Evolutionary conservation across 768 basidiomycete genomes (phyloP).

Genomic region (Erythrobasidium yunnanense): DNA sequence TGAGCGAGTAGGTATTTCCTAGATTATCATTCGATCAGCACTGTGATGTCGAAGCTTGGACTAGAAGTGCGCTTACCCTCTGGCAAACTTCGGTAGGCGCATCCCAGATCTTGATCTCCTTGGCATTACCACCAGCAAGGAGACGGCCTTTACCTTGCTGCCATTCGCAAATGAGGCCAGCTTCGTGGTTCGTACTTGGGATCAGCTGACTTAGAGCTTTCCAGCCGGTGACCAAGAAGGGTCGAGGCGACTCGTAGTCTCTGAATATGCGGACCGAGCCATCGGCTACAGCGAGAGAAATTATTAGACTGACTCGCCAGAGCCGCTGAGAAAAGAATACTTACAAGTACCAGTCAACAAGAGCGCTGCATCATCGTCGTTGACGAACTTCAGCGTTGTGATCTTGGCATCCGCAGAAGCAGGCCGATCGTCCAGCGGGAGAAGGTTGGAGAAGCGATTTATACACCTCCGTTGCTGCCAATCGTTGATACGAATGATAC

Average conservation of each 20-base stretch:
- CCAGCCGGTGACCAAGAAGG: conserved; percentile 89
- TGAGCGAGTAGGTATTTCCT: conserved; percentile 83
- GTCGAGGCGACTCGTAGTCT: conserved; percentile 69
- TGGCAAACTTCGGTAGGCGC: conserved; percentile 71
- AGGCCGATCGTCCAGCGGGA: conserved; percentile 48
- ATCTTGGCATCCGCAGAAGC: conserved; percentile 55
- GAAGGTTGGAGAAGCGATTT: conserved; percentile 79
- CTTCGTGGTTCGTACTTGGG: conserved; percentile 51
- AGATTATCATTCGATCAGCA: background rate
- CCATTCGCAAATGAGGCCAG: conserved; percentile 84
- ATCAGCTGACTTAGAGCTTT: conserved; percentile 70
- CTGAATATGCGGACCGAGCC: conserved; percentile 83
- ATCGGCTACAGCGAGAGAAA: conserved; percentile 53
- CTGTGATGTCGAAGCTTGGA: background rate
- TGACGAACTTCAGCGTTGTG: conserved; percentile 81
- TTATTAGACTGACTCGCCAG: background rate
- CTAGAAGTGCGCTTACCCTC: conserved; percentile 44
- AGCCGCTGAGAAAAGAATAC: conserved; percentile 34
- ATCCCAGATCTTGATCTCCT: conserved; percentile 85
- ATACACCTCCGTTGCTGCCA: conserved; percentile 73
- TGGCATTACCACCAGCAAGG: conserved; percentile 82
- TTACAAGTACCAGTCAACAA: conserved; percentile 74
- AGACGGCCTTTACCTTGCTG: conserved; percentile 74
- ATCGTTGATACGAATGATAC: conserved; percentile 85
- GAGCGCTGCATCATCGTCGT: conserved; percentile 86